Conservation (phyloP, 2,329 filamentous ascomycete genomes). For the Colletotrichum chrysophilum region DNA sequence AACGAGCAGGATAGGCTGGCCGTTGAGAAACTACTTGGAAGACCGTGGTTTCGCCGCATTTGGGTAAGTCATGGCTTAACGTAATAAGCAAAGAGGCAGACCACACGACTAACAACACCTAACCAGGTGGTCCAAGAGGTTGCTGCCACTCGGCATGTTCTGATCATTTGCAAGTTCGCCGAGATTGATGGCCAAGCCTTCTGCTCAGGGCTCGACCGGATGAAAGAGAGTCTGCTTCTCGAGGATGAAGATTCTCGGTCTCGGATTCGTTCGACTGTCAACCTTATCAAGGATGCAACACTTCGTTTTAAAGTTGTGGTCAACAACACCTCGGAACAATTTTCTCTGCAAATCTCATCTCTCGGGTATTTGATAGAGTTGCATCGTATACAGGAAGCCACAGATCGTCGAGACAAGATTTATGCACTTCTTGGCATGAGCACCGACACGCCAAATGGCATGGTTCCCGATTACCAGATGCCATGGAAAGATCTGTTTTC, state of each 20-base stretch:
- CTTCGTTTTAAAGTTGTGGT: rapidly evolving
- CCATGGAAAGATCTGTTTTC: background rate
- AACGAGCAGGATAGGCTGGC: background rate
- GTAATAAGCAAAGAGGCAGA: rapidly evolving
- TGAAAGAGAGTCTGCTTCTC: background rate
- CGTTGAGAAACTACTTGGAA: background rate
- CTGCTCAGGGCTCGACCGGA: too few species aligned
- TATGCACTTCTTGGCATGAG: background rate
- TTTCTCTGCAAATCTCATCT: background rate
- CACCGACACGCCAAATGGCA: rapidly evolving
- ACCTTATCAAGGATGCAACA: background rate
- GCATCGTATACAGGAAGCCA: background rate
- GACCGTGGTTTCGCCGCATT: background rate
- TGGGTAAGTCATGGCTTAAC: background rate
- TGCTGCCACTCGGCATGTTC: background rate
- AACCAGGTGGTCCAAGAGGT: background rate
- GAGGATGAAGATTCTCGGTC: background rate
- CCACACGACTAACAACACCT: rapidly evolving
- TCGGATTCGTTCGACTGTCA: background rate
- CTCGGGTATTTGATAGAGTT: background rate
- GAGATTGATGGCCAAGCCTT: background rate
- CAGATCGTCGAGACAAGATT: background rate
- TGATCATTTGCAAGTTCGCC: background rate
- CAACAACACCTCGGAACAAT: rapidly evolving
- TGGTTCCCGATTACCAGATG: background rate